Evolutionary conservation across 768 basidiomycete species (phyloP).

Genomic region (Boletus coccyginus): DNA sequence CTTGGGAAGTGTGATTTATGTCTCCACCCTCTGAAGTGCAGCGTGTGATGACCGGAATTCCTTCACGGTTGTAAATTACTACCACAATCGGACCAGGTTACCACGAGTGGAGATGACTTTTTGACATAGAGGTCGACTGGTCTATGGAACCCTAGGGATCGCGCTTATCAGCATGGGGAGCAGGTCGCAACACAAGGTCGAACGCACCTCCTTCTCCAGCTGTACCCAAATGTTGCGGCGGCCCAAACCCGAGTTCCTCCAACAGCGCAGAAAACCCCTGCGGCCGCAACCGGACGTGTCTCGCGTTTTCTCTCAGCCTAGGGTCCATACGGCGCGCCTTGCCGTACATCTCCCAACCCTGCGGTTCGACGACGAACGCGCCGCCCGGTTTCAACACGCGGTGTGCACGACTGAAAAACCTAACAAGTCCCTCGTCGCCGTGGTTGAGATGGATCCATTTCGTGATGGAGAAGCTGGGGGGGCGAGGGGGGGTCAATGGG

Average conservation of each 20-base stretch:
- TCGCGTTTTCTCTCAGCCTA: slow-evolving; percentile 60
- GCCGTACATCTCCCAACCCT: too few relatives aligned
- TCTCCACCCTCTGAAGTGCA: too few relatives aligned
- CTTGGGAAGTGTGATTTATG: too few relatives aligned
- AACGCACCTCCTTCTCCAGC: slow-evolving; percentile 64
- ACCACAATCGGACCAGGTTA: too few relatives aligned
- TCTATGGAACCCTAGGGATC: slow-evolving; percentile 18
- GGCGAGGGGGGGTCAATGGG: not conserved
- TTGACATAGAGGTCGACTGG: slow-evolving; percentile 65
- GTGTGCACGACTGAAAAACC: slow-evolving; percentile 74
- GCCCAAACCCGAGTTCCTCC: slow-evolving; percentile 58
- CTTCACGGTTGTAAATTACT: too few relatives aligned
- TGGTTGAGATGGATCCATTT: slow-evolving; percentile 92
- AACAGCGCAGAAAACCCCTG: slow-evolving; percentile 58
- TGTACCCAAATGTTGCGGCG: slow-evolving; percentile 45
- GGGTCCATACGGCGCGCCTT: too few relatives aligned
- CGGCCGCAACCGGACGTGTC: slow-evolving; percentile 55
- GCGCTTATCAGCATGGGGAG: not conserved
- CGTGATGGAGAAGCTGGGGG: slow-evolving; percentile 70
- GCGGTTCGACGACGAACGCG: too few relatives aligned
- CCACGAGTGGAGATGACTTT: too few relatives aligned
- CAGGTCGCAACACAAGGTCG: too few relatives aligned
- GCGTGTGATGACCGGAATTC: too few relatives aligned
- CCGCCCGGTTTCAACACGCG: too few relatives aligned
- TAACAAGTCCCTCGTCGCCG: slow-evolving; percentile 67